These are phyloP conservation scores for Pleomassaria siparia DNA, from an alignment of 2,329 filamentous ascomycete genomes.

Conservation along the genomic window DNA sequence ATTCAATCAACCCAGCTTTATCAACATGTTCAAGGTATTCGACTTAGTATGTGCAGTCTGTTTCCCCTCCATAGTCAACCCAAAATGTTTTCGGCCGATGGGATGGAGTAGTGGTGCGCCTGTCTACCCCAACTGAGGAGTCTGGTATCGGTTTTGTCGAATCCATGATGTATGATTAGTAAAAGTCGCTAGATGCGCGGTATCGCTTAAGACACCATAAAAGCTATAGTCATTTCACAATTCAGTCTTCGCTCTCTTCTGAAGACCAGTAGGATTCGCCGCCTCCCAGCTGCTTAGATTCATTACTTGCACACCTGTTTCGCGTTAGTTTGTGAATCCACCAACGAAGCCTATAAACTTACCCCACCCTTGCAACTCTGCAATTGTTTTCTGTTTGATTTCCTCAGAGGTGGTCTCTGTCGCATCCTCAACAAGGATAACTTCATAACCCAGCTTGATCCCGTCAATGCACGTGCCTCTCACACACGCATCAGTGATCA, in stretches of 20 bases:
- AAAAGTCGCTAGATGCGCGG: no score
- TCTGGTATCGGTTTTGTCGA: no score
- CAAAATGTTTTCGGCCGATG: conserved; percentile 10
- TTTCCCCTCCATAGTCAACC: no score
- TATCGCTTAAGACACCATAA: no score
- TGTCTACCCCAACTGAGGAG: conserved; percentile 16
- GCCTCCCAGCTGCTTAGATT: conserved; percentile 20
- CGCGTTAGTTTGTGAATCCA: not conserved
- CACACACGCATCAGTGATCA: conserved; percentile 24
- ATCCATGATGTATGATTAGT: no score
- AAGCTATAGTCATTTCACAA: conserved; percentile 12
- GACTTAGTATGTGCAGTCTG: conserved; percentile 35
- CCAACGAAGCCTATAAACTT: conserved; percentile 1
- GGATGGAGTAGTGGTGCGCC: conserved; percentile 10
- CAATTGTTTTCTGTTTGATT: conserved; percentile 17
- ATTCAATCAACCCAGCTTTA: no score
- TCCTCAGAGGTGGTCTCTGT: conserved; percentile 20
- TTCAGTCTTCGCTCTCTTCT: conserved; percentile 9
- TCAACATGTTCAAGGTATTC: no score
- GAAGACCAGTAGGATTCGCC: conserved; percentile 9
- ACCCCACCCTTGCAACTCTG: conserved; percentile 22
- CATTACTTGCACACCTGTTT: conserved; percentile 21
- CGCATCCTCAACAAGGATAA: conserved; percentile 25
- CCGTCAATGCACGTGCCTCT: conserved; percentile 24
- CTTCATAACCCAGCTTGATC: conserved; percentile 24